Base-by-base conservation (phyloP, 2,329 filamentous ascomycete genomes). In the Cladophialophora bantiana region DNA sequence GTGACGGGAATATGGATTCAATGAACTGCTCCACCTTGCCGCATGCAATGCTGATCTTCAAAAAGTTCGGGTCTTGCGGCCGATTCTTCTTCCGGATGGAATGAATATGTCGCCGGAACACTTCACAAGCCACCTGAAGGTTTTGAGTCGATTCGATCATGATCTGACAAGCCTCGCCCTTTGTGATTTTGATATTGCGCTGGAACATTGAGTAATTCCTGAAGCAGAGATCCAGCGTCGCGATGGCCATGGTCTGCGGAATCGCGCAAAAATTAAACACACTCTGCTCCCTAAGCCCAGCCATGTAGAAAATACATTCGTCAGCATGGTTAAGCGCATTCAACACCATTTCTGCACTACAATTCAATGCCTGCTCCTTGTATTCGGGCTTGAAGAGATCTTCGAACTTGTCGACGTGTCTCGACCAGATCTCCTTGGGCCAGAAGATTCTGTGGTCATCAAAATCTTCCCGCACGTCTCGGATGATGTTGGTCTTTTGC, bases 231-330 rank as follows among this genome's bases (percentile, higher is more conserved):
- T 97, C 94, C 50, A 98, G 82, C 0, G 94, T 98, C 7, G 95
- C 94, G 77, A 99, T 97, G 61, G 94, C 95, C 95, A 99, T 99
- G 71, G 89, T 85, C 80, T 99, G 95, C 2, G 95, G 95, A 70
- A 99, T 99, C 64, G 94, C 94, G 56, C 93, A 93, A 79, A 99
- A 99, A 85, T 99, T 99, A 88, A 99, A 99, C 32, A 97, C 93
- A 77, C 93, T 96, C 82, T 99, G 95, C 77, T 99, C 95, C 72
- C 90, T 90, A 70, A 99, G 88, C 55, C 92, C 95, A 4, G 94
- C 94, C 83, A 99, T 93, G 82, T 98, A 99, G 83, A 94, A 97
- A n/a, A 99, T 81, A 77, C 94, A 98, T 76, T 98, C 93, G 71
- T 97, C 93, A 4, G 87, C 90, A 73, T 96, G 91, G 75, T 89